Percentiles rank a stretch among this genome's conserved stretches.
phyloP scores from a whole-genome alignment of 768 basidiomycete genomes.

The Pleurotus citrinopileatus region DNA sequence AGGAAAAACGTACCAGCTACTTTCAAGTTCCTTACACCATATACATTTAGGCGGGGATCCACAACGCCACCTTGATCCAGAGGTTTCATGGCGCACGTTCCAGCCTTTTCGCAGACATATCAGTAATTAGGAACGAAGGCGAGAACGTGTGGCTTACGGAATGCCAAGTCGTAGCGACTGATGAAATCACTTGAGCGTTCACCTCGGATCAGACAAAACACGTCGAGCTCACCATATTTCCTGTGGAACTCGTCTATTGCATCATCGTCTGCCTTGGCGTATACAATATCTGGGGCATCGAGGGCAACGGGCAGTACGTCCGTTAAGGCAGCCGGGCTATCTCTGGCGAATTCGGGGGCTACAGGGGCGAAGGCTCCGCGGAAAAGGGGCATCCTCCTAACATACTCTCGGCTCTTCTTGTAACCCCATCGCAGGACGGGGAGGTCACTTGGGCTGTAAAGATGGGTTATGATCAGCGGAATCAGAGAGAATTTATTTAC shows the following conservation, averaged over 20 bases:
- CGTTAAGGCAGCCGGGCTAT: conserved; percentile 9
- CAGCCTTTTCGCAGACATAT: conserved; percentile 32
- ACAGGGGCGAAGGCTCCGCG: conserved; percentile 17
- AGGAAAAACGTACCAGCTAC: conserved; percentile 26
- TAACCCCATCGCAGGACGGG: conserved; percentile 30
- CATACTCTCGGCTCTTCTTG: conserved; percentile 36
- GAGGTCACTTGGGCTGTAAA: conserved; percentile 21
- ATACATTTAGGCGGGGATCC: conserved; percentile 40
- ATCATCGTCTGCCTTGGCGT: conserved; percentile 22
- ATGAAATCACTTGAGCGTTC: neutral
- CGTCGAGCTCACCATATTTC: conserved; percentile 17
- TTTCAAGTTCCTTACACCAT: conserved; percentile 40
- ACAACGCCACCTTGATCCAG: conserved; percentile 41
- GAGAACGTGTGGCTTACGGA: conserved; percentile 17
- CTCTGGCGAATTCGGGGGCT: conserved; percentile 17
- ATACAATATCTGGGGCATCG: conserved; percentile 18
- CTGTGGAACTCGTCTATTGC: conserved; percentile 18
- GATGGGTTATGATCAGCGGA: neutral
- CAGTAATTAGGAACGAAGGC: neutral
- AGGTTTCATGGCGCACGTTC: conserved; percentile 50
- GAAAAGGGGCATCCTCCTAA: conserved; percentile 32
- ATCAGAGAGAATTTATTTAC: neutral
- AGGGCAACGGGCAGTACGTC: conserved; percentile 15
- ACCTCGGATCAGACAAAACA: no score
- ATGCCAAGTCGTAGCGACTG: conserved; percentile 22